Percentiles rank a stretch among this genome's conserved stretches.
Conservation (phyloP, 176 grass and related monocot species). For the Oryza australiensis region DNA sequence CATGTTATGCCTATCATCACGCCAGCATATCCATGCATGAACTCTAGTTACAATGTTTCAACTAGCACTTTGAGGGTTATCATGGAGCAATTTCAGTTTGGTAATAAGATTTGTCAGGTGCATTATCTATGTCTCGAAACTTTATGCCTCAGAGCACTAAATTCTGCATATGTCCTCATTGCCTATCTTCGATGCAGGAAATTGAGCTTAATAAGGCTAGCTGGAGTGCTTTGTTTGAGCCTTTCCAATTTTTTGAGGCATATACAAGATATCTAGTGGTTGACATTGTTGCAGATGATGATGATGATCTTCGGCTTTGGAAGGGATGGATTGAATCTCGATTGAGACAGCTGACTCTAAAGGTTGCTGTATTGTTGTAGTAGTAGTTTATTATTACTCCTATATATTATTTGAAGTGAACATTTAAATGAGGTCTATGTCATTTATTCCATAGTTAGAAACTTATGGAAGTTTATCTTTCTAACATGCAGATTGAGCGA, state of each 20-base stretch:
- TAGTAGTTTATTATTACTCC: neutral
- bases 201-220: constrained; percentile 85
- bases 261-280: constrained; percentile 89
- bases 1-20: constrained; percentile 97
- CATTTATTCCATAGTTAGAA: constrained; percentile 12
- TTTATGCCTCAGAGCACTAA: constrained; percentile 13
- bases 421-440: neutral
- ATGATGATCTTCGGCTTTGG: constrained; percentile 89
- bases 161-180: constrained; percentile 22
- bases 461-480: constrained; percentile 27
- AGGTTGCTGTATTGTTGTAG: constrained; percentile 44
- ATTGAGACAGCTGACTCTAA: constrained; percentile 88
- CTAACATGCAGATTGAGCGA: constrained; percentile 79
- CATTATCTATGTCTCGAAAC: constrained; percentile 21
- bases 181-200: constrained; percentile 50
- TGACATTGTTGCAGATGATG: constrained; percentile 75
- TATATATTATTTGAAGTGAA: neutral
- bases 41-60: constrained; percentile 97
- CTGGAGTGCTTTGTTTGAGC: constrained; percentile 83
- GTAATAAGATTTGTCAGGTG: constrained; percentile 84
- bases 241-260: constrained; percentile 80
- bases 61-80: constrained; percentile 82
- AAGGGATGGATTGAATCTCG: constrained; percentile 96
- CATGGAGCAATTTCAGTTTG: constrained; percentile 82
- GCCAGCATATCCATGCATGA: constrained; percentile 97